Conservation (phyloP, 2,329 filamentous ascomycete species). For the Sphaerulina populicola region DNA sequence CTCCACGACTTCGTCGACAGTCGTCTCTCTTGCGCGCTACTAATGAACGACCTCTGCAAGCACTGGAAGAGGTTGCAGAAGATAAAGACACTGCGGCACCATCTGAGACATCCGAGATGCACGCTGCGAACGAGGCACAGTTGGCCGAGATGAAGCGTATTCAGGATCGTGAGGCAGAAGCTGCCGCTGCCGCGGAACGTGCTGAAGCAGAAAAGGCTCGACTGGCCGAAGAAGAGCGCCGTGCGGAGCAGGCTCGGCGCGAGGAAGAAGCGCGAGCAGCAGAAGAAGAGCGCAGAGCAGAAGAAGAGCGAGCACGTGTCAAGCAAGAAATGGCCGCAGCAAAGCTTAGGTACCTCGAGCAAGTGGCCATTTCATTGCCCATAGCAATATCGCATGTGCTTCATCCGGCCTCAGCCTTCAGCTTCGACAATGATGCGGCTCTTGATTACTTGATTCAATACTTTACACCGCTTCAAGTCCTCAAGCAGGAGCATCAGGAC, state of each 20-base stretch:
- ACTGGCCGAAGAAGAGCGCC: conserved; percentile 23
- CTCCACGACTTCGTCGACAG: conserved; percentile 21
- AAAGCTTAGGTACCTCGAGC: conserved; percentile 16
- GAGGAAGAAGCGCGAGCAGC: conserved; percentile 22
- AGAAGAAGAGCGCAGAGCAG: conserved; percentile 14
- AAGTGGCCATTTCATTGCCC: conserved; percentile 24
- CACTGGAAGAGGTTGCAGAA: conserved; percentile 21
- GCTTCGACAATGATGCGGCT: conserved; percentile 11
- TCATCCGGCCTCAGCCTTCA: conserved; percentile 16
- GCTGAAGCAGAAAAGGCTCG: conserved; percentile 20
- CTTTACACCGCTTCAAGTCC: conserved; percentile 25
- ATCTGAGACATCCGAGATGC: conserved; percentile 15
- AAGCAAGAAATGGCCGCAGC: conserved; percentile 19
- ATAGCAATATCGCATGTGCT: conserved; percentile 18
- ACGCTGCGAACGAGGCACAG: conserved; percentile 14
- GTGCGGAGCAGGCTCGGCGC: conserved; percentile 14
- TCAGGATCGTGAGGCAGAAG: conserved; percentile 19
- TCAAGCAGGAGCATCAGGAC: conserved; percentile 15
- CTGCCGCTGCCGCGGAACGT: conserved; percentile 15
- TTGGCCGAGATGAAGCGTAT: conserved; percentile 13
- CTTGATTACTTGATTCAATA: conserved; percentile 16
- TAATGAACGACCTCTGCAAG: conserved; percentile 20
- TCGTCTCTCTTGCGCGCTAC: conserved; percentile 24
- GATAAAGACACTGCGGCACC: conserved; percentile 13
- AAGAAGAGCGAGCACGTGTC: conserved; percentile 14